phyloP scores from a whole-genome alignment of 2,329 filamentous ascomycete genomes.

The Fragosphaeria purpurea region DNA sequence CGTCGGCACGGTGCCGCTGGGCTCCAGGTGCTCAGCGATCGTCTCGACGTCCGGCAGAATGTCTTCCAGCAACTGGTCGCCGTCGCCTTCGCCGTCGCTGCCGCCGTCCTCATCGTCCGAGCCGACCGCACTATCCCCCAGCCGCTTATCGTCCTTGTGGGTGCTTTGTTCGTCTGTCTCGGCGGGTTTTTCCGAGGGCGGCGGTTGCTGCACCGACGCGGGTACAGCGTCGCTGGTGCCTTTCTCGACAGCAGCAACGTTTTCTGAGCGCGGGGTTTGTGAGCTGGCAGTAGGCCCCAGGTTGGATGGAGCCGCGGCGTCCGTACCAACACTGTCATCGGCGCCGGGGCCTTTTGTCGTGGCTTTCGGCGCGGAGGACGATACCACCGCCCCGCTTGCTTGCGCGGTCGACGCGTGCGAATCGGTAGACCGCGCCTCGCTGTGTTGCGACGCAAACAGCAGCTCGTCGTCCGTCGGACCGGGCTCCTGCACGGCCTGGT shows the following conservation, averaged over 20 bases:
- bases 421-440: slow-evolving; percentile 12
- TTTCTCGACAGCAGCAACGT: too few relatives aligned
- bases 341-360: too few relatives aligned
- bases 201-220: neutral
- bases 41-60: slow-evolving; percentile 54
- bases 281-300: too few relatives aligned
- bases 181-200: neutral
- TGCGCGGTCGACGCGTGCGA: too few relatives aligned
- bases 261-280: too few relatives aligned
- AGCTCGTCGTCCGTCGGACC: slow-evolving; percentile 56
- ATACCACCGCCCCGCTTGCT: too few relatives aligned
- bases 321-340: too few relatives aligned
- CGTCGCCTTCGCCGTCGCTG: slow-evolving; percentile 51
- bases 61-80: slow-evolving; percentile 62
- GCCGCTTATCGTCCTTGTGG: slow-evolving; percentile 25
- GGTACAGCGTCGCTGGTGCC: neutral
- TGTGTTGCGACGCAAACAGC: slow-evolving; percentile 23
- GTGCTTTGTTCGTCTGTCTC: slow-evolving; percentile 5
- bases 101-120: slow-evolving; percentile 49
- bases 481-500: slow-evolving; percentile 81
- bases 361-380: too few relatives aligned
- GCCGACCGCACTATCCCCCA: slow-evolving; percentile 44
- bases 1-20: slow-evolving; percentile 48
- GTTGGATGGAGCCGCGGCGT: too few relatives aligned
- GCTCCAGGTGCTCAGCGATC: slow-evolving; percentile 52